phyloP scores from a whole-genome alignment of 2,329 filamentous ascomycete genomes.

The Colletotrichum sidae region DNA sequence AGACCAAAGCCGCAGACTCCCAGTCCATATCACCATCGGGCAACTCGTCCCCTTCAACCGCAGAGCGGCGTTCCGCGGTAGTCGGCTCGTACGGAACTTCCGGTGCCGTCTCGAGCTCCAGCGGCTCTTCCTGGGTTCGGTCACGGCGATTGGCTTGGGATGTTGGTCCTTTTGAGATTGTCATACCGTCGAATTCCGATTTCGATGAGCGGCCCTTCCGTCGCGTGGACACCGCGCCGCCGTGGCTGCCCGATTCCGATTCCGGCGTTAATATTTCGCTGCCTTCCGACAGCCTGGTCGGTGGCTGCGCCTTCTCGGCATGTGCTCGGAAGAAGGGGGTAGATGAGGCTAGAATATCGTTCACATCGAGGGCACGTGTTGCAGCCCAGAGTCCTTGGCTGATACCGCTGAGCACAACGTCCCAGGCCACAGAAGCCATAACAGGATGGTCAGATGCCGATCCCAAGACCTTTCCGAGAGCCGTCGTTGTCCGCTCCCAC shows the following conservation, averaged over 20 bases:
- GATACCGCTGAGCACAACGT: slow-evolving; percentile 66
- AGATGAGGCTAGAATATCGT: slow-evolving; percentile 57
- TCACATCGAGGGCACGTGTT: slow-evolving; percentile 61
- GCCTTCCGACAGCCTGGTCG: slow-evolving; percentile 10
- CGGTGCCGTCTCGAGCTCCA: slow-evolving; percentile 40
- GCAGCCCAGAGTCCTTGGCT: slow-evolving; percentile 70
- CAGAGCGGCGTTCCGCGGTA: slow-evolving; percentile 44
- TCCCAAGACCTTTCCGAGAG: slow-evolving; percentile 58
- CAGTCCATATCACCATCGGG: slow-evolving; percentile 55
- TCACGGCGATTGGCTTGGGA: slow-evolving; percentile 40
- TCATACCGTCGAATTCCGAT: slow-evolving; percentile 13
- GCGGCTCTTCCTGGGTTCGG: slow-evolving; percentile 43
- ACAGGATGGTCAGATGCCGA: slow-evolving; percentile 68
- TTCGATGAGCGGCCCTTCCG: slow-evolving; percentile 16
- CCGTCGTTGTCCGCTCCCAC: slow-evolving; percentile 58
- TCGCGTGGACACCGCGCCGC: slow-evolving; percentile 24
- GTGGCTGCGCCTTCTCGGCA: slow-evolving; percentile 20
- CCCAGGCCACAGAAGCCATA: slow-evolving; percentile 66
- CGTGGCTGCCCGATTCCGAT: slow-evolving; percentile 9
- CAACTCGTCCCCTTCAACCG: slow-evolving; percentile 55
- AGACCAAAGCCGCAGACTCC: slow-evolving; percentile 59
- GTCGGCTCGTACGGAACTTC: slow-evolving; percentile 53
- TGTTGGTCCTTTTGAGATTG: slow-evolving; percentile 10
- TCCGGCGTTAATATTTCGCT: slow-evolving; percentile 25
- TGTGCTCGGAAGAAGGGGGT: slow-evolving; percentile 45